These are phyloP conservation scores for Strobilomyces dryophilus DNA, from an alignment of 768 basidiomycete genomes.

Conservation along the genomic window DNA sequence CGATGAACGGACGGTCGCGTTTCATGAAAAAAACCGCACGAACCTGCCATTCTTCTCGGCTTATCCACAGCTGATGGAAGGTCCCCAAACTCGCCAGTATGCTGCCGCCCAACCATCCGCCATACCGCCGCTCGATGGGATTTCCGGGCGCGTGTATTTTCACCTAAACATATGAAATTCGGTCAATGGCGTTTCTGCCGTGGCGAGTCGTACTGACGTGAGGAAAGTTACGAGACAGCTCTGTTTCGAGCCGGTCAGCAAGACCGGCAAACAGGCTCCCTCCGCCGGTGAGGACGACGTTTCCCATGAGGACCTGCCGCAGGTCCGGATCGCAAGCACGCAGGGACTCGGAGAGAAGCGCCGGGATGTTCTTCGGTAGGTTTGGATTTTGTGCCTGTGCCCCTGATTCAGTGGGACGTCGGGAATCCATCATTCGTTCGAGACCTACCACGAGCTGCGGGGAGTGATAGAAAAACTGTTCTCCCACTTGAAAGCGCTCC, in stretches of 20 bases:
- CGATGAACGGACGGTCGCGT: constrained; percentile 1
- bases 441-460: constrained; percentile 46
- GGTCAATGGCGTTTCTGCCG: constrained; percentile 1
- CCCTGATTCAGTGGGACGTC: constrained; percentile 6
- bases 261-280: constrained; percentile 85
- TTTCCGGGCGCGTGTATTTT: constrained; percentile 94
- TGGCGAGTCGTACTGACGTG: constrained; percentile 52
- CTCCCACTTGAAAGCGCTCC: constrained; percentile 81
- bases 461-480: constrained; percentile 83
- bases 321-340: constrained; percentile 88
- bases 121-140: constrained; percentile 83
- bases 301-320: constrained; percentile 83
- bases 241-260: constrained; percentile 73
- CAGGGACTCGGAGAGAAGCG: constrained; percentile 74
- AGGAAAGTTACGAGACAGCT: constrained; percentile 70
- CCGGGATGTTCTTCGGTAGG: constrained; percentile 70
- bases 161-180: constrained; percentile 45
- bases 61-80: constrained; percentile 97
- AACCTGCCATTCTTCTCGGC: constrained; percentile 90
- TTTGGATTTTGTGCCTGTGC: constrained; percentile 52
- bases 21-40: constrained; percentile 19
- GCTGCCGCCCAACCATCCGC: constrained; percentile 94
- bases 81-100: constrained; percentile 94
- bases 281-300: constrained; percentile 95
- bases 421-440: not conserved